Base-by-base conservation (phyloP, 2,329 filamentous ascomycete species). In the Lithohypha guttulata region DNA sequence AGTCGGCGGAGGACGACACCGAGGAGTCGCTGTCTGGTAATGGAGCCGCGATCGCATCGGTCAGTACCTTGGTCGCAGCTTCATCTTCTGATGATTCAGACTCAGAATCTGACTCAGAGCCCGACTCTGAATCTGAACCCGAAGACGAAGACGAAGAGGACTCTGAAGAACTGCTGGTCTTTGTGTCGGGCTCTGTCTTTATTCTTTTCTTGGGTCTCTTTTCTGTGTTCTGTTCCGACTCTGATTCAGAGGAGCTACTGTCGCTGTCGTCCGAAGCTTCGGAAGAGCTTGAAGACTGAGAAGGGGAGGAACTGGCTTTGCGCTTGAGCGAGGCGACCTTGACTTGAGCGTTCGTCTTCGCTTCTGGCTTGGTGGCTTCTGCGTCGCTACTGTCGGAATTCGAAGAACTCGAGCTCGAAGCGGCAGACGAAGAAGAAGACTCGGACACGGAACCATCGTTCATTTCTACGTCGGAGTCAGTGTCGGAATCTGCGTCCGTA, bases 181-280 rank as follows among this genome's bases (percentile, higher is more conserved):
- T 13, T 5, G 34, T 11, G 36, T 22, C 10, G 26, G 31, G 20
- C 26, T 30, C 3, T 22, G n/a, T 19, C 28, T 23, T 30, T 10
- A 18, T 51, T 58, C 54, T 57, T 71, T 65, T 58, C 54, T 57
- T 71, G 65, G 20, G 60, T 63, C 59, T 75, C 77, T 63, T 78
- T 78, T 18, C 59, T 48, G 43, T 63, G 63, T 3, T 66, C 70
- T 20, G 60, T 58, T 6, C n/a, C n/a, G n/a, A n/a, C n/a, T 62
- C 63, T 37, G 58, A 59, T 2, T 65, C 66, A 7, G 47, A 46
- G 8, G 53, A 51, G 2, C 53, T 53, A 1, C 55, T 58, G 21
- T 61, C 59, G 8, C 62, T 63, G 39, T 59, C 59, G 2, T 65
- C 66, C 14, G 46, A 46, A 8, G 53, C 51, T 2, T 54, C 54